A percentile compares a stretch with the other conserved stretches of the same genome.
These are phyloP conservation scores for Plenodomus tracheiphilus DNA, from an alignment of 2,329 filamentous ascomycete species.

Conservation along the genomic window DNA sequence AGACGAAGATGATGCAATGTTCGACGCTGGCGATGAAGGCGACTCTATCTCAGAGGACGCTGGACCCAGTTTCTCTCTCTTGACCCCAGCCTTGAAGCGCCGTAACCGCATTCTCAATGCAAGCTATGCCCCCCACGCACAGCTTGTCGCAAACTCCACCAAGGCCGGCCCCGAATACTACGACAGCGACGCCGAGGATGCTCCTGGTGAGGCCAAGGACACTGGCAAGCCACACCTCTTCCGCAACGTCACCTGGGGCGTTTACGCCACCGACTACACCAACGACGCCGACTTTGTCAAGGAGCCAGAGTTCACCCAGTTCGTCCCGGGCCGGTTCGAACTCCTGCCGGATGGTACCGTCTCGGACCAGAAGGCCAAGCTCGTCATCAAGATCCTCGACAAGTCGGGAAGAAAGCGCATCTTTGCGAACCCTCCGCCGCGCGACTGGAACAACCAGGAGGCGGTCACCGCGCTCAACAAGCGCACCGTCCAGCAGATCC, in stretches of 20 bases:
- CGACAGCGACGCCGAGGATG: constrained; percentile 26
- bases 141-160: constrained; percentile 19
- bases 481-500: constrained; percentile 36
- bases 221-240: constrained; percentile 25
- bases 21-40: constrained; percentile 3
- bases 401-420: constrained; percentile 22
- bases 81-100: constrained; percentile 21
- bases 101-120: constrained; percentile 25
- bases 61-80: constrained; percentile 7
- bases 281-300: constrained; percentile 17
- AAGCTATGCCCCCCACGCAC: constrained; percentile 17
- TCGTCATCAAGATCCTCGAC: constrained; percentile 30
- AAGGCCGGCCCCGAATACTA: constrained; percentile 31
- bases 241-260: constrained; percentile 32
- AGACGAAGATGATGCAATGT: not conserved
- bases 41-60: constrained; percentile 1
- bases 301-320: constrained; percentile 24
- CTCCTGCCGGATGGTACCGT: constrained; percentile 22
- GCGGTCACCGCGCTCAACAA: constrained; percentile 35
- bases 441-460: constrained; percentile 30
- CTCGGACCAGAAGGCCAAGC: constrained; percentile 33
- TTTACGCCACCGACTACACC: constrained; percentile 14
- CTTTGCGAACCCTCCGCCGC: constrained; percentile 32
- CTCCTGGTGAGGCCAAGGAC: constrained; percentile 17
- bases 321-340: constrained; percentile 35